phyloP scores from a whole-genome alignment of 225 moss, liverwort and hornwort species.

The Bryum argenteum region DNA sequence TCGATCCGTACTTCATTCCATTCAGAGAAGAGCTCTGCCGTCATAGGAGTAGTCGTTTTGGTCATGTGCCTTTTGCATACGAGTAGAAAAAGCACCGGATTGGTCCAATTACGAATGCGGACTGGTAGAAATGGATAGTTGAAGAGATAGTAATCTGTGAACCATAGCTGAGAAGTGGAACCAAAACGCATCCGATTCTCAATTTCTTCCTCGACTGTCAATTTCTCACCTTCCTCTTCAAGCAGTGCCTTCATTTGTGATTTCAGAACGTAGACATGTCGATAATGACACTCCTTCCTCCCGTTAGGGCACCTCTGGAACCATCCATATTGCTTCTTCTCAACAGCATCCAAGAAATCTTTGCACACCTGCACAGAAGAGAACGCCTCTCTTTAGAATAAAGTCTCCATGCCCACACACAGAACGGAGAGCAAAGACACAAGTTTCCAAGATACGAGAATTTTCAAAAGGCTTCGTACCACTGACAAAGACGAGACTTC shows the following conservation, averaged over 20 bases:
- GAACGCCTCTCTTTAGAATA: too few species aligned
- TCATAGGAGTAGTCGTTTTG: constrained; percentile 71
- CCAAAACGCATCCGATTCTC: constrained; percentile 67
- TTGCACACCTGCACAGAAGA: constrained; percentile 69
- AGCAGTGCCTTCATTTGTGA: constrained; percentile 96
- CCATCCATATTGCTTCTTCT: constrained; percentile 98
- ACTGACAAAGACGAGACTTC: background rate
- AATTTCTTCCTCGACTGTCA: constrained; percentile 85
- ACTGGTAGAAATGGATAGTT: background rate
- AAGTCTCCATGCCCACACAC: background rate
- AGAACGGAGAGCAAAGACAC: background rate
- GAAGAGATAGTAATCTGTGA: background rate
- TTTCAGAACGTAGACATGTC: constrained; percentile 84
- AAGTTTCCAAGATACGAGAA: background rate
- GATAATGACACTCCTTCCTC: constrained; percentile 91
- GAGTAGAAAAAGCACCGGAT: background rate
- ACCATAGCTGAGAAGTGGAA: background rate
- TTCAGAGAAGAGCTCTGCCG: constrained; percentile 57
- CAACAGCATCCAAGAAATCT: constrained; percentile 78
- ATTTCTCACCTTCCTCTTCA: constrained; percentile 82
- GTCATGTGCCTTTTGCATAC: constrained; percentile 68
- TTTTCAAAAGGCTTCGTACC: background rate
- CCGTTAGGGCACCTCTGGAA: constrained; percentile 94
- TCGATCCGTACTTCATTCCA: constrained; percentile 64
- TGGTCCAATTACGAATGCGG: too few species aligned